Base-by-base conservation (phyloP, 192 early-diverging fungal genomes). In the Coemansia sp. region DNA sequence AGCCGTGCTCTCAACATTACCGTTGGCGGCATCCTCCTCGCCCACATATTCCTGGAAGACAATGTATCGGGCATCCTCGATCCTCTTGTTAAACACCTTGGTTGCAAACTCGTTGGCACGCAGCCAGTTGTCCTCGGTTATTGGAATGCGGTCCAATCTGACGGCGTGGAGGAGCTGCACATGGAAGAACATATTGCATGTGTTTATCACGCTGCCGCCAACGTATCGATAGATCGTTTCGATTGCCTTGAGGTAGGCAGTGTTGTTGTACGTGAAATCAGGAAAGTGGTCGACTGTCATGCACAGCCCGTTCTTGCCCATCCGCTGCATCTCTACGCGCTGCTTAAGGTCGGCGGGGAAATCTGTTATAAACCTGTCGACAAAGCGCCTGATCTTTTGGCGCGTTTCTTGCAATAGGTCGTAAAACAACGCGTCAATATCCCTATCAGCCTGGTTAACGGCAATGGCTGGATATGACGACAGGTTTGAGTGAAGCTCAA, bases 61-160 rank as follows among this genome's bases (percentile, higher is more conserved):
- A 37, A 76, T 62, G 31, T 56, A 66, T 8, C 46, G 66, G 15
- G 65, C 70, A 31, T 69, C 73, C 38, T 72, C 54, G 31, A 81
- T 81, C 43, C 54, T 46, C 56, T 72, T 57, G 73, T 81, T 81
- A 27, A 81, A 71, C 19, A 81, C 66, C 1, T 29, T 35, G 7
- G 73, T 81, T 1, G 78, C 78, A 75, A 69, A 81, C 35, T 81
- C 78, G 59, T 75, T 69, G 45, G 66, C 59, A 6, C 78, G 66
- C 14, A 67, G 36, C 73, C 73, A 80, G 37, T 19, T 60, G 14
- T 60, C 68, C 15, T 71, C 72, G 42, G 72, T 65, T 42, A 65
- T 64, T 6, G 68, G 65, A 6, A 80, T 74, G 10, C 53, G 49
- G 31, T 74, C 61, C 9, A 56, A 22, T 11, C 60, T 43, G 14